phyloP scores from a whole-genome alignment of 2,329 filamentous ascomycete genomes.

The Didymella pomorum region DNA sequence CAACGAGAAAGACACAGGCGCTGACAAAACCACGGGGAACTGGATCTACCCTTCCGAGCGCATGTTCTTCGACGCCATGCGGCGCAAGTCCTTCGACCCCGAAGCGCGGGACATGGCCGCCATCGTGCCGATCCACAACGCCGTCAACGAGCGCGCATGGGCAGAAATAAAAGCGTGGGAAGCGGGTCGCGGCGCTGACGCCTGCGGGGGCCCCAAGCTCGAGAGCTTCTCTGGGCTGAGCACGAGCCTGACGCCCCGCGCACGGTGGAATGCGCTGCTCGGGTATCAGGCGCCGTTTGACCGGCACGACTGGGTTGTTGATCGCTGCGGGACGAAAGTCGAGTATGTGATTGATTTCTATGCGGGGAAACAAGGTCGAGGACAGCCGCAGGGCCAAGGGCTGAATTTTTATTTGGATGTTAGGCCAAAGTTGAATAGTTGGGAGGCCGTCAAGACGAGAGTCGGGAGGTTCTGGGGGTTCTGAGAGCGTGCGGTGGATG shows the following conservation, averaged over 20 bases:
- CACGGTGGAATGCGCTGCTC: conserved; percentile 79
- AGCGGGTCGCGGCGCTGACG: conserved; percentile 65
- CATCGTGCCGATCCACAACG: conserved; percentile 97
- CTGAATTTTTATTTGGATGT: conserved; percentile 72
- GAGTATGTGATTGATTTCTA: conserved; percentile 99
- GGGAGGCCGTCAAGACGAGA: conserved; percentile 68
- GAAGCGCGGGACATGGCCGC: conserved; percentile 80
- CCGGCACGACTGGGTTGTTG: conserved; percentile 95
- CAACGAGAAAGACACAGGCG: conserved; percentile 73
- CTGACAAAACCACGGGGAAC: conserved; percentile 75
- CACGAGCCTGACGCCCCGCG: conserved; percentile 76
- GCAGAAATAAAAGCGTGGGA: conserved; percentile 92
- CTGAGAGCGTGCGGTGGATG: conserved; percentile 27
- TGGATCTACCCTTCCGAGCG: conserved; percentile 98
- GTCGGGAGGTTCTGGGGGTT: conserved; percentile 58
- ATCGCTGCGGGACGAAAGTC: conserved; percentile 82
- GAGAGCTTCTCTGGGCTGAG: conserved; percentile 79
- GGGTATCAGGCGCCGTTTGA: conserved; percentile 96
- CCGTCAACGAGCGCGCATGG: conserved; percentile 97
- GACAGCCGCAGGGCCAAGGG: conserved; percentile 51
- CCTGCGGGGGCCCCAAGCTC: conserved; percentile 80
- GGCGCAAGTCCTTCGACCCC: conserved; percentile 83
- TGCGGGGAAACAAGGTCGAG: conserved; percentile 67
- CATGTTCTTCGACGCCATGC: conserved; percentile 98
- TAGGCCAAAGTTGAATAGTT: conserved; percentile 69